A percentile compares a stretch with the other conserved stretches of the same genome.
These are phyloP conservation scores for Solanum appendiculatum DNA, from an alignment of 257 asterid genomes.

Conservation along the genomic window DNA sequence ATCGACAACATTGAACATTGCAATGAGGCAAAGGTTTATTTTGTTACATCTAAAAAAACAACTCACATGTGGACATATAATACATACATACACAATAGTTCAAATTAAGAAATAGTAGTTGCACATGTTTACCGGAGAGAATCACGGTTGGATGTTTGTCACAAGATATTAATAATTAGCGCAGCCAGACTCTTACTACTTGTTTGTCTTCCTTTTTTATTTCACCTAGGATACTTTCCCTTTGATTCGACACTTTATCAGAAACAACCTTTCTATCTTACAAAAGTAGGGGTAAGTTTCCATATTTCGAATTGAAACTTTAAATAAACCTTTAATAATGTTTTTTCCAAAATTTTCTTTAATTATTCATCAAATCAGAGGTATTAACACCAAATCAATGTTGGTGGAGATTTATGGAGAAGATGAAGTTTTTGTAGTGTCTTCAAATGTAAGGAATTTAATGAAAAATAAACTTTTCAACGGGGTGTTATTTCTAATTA, in stretches of 20 bases:
- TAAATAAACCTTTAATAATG: too few species aligned
- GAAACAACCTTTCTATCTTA: too few species aligned
- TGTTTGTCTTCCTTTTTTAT: not conserved
- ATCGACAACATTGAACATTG: not conserved
- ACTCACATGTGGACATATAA: not conserved
- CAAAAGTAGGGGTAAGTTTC: too few species aligned
- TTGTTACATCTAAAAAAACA: constrained; percentile 14
- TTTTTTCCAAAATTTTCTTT: too few species aligned
- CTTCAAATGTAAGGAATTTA: too few species aligned
- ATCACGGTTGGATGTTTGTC: constrained; percentile 80
- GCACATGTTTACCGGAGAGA: constrained; percentile 62
- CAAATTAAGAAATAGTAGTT: not conserved
- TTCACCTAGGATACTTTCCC: not conserved
- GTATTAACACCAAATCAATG: too few species aligned
- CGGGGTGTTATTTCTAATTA: too few species aligned
- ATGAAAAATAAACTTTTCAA: too few species aligned
- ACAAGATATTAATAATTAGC: not conserved
- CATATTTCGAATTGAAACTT: too few species aligned
- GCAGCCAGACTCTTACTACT: not conserved
- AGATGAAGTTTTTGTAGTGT: too few species aligned
- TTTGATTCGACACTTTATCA: not conserved
- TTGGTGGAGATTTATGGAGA: too few species aligned
- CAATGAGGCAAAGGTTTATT: not conserved
- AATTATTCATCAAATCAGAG: too few species aligned
- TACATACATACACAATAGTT: not conserved